Evolutionary conservation across 2,329 filamentous ascomycete genomes (phyloP).

Genomic region (Onygenales sp.): DNA sequence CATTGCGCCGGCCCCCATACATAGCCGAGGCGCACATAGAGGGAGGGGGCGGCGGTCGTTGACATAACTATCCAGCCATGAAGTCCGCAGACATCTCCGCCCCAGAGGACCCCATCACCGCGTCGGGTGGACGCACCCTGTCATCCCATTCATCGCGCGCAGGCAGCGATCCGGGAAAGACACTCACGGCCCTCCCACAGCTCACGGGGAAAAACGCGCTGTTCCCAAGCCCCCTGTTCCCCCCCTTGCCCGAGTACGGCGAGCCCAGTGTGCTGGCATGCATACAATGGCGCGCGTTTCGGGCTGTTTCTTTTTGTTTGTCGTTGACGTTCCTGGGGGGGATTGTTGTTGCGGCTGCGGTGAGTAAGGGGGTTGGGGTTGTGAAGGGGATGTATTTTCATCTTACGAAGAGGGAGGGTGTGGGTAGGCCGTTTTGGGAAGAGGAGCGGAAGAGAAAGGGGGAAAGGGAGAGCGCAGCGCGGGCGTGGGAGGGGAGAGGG

Average conservation of each 20-base stretch:
- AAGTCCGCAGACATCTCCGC: no score
- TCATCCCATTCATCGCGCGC: no score
- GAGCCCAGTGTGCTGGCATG: constrained; percentile 58
- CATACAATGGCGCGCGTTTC: constrained; percentile 57
- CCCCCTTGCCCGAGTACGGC: constrained; percentile 72
- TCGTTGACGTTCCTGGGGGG: constrained; percentile 67
- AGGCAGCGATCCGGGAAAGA: not conserved
- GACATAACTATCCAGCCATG: no score
- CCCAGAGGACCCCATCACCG: not conserved
- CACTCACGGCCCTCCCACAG: not conserved
- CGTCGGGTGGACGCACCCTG: no score
- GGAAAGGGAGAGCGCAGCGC: constrained; percentile 48
- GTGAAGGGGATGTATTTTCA: constrained; percentile 42
- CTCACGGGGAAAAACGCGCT: not conserved
- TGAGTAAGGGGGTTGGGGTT: constrained; percentile 53
- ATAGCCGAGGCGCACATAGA: no score
- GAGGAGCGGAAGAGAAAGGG: constrained; percentile 58
- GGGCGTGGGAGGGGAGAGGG: constrained; percentile 49
- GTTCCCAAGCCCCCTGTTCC: constrained; percentile 70
- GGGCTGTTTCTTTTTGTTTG: constrained; percentile 60
- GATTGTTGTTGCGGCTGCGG: constrained; percentile 64
- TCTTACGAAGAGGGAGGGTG: constrained; percentile 50
- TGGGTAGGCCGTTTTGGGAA: constrained; percentile 56
- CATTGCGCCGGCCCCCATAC: no score
- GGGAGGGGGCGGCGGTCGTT: no score